phyloP scores from a whole-genome alignment of 2,329 filamentous ascomycete species.

The Ceratocystis albifundus region DNA sequence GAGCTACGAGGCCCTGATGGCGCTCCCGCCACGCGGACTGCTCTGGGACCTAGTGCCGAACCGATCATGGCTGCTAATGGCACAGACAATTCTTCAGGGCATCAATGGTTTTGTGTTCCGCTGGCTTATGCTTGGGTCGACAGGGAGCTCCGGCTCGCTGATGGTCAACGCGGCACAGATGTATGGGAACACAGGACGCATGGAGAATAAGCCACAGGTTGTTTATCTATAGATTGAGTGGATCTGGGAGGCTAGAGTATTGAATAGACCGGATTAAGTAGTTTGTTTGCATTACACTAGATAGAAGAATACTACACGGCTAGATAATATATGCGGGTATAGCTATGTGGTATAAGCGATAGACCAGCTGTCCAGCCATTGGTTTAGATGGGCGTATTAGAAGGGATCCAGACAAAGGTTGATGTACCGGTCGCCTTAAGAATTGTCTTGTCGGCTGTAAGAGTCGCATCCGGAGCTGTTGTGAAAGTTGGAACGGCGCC shows the following conservation, averaged over 20 bases:
- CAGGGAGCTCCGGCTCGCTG: slow-evolving; percentile 38
- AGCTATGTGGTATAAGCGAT: too few species aligned
- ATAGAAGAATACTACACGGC: neutral
- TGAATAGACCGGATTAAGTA: neutral
- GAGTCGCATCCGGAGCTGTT: slow-evolving; percentile 16
- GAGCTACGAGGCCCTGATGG: slow-evolving; percentile 56
- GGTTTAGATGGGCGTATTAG: neutral
- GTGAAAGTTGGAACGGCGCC: slow-evolving; percentile 5
- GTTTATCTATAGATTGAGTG: slow-evolving; percentile 24
- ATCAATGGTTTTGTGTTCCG: slow-evolving; percentile 42
- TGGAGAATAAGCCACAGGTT: slow-evolving; percentile 33
- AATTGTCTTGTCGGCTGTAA: slow-evolving; percentile 10
- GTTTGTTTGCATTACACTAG: neutral
- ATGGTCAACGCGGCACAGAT: slow-evolving; percentile 49
- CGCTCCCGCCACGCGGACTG: slow-evolving; percentile 33
- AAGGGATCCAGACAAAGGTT: slow-evolving; percentile 10
- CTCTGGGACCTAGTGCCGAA: slow-evolving; percentile 39
- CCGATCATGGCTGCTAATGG: slow-evolving; percentile 37
- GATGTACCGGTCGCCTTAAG: slow-evolving; percentile 14
- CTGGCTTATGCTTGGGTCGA: slow-evolving; percentile 44
- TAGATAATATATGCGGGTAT: neutral
- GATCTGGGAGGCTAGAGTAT: neutral
- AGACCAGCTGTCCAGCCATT: neutral
- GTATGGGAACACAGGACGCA: slow-evolving; percentile 41
- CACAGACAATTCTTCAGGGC: slow-evolving; percentile 37